Base-by-base conservation (phyloP, 352 stramenopile genomes). In the Pythium rishiriense region DNA sequence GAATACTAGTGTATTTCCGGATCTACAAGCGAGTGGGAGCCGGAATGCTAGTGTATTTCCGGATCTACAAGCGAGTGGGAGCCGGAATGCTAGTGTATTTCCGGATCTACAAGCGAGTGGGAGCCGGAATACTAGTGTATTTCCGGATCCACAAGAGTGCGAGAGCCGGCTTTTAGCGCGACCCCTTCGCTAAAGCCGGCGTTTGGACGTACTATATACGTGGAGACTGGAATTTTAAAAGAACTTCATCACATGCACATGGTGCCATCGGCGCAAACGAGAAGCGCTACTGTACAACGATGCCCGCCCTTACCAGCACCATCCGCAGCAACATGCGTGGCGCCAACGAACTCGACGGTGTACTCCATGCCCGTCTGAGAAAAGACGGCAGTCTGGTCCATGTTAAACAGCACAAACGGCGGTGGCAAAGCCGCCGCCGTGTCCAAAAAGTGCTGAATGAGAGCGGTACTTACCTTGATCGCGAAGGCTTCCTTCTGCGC, bases 301-400 rank as follows among this genome's bases (percentile, higher is more conserved):
- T 48, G 29, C 8, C 35, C 14, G 19, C 37, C 29, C 3, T 25
- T 45, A 1, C 49, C 49, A 10, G 15, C 19, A 0, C 17, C 37
- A 10, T 29, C 19, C 19, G 37, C 31, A 1, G 21, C 15, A n/a
- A 54, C 42, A 8, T 10, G 42, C 12, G 1, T 62, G 15, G 45
- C 55, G 15, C 55, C 31, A 12, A 62, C 55, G 12, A 54, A 62
- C 29, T 62, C n/a, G 14, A 62, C 21, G 4, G 43, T 61, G 15
- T 22, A 37, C 12, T 26, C 29, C 8, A 24, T 41, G 2, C 53
- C 53, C 8, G 39, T 21, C 0, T 61, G 35, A 2, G 33, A 31
- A 21, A 43, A 50, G 21, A 61, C 37, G 1, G 53, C 26, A 9
- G 53, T 61, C 12, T 51, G 53, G 28, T 61, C 53, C 53, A 61